phyloP scores from a whole-genome alignment of 495 filamentous ascomycete genomes.

The Aspergillus heteromorphus region DNA sequence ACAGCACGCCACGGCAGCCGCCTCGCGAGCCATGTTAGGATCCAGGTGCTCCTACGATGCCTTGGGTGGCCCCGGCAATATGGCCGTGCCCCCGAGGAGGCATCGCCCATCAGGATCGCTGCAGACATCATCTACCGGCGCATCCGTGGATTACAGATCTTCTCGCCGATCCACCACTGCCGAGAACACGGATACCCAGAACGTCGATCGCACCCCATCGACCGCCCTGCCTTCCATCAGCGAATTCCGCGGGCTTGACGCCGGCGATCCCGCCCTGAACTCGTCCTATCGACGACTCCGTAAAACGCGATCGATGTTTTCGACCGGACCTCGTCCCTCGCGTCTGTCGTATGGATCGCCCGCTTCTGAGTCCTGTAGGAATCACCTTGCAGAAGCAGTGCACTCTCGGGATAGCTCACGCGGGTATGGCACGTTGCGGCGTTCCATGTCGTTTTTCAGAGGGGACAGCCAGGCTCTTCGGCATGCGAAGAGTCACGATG shows the following conservation, averaged over 20 bases:
- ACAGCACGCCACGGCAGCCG: constrained; percentile 61
- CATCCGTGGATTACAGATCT: background rate
- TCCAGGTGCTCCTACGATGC: constrained; percentile 38
- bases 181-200: background rate
- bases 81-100: constrained; percentile 34
- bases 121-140: background rate
- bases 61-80: constrained; percentile 30
- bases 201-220: constrained; percentile 9
- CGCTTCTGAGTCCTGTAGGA: constrained; percentile 9
- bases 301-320: constrained; percentile 69
- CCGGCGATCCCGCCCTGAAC: constrained; percentile 57
- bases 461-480: constrained; percentile 27
- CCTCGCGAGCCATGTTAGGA: constrained; percentile 58
- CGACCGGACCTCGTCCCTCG: constrained; percentile 41
- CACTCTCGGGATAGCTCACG: constrained; percentile 15
- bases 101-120: constrained; percentile 2
- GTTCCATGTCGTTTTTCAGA: constrained; percentile 60
- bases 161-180: background rate
- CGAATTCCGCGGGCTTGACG: constrained; percentile 45
- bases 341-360: constrained; percentile 19
- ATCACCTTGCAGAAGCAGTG: constrained; percentile 1
- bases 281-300: constrained; percentile 72
- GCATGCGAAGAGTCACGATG: constrained; percentile 38
- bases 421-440: constrained; percentile 32
- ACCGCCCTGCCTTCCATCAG: constrained; percentile 30